Evolutionary conservation across 768 basidiomycete genomes (phyloP).

Genomic region (Inosperma sp.): DNA sequence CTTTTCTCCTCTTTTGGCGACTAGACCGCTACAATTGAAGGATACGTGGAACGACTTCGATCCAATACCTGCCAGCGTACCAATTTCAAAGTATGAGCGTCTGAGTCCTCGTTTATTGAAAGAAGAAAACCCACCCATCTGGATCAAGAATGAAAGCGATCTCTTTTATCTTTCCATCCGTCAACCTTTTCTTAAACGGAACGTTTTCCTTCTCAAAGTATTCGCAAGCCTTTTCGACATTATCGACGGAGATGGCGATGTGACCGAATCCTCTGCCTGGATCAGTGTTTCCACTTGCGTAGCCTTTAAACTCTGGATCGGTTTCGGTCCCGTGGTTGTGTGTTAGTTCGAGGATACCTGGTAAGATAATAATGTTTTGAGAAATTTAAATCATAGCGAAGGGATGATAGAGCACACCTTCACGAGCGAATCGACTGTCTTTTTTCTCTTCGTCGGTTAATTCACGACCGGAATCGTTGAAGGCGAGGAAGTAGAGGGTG

Average conservation of each 20-base stretch:
- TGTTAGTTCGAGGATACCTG: constrained; percentile 78
- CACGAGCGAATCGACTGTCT: constrained; percentile 49
- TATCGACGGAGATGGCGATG: constrained; percentile 79
- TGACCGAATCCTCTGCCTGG: constrained; percentile 82
- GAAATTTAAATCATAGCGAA: neutral
- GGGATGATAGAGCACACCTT: constrained; percentile 44
- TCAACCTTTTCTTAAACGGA: constrained; percentile 79
- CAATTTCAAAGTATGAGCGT: neutral
- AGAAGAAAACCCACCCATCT: constrained; percentile 52
- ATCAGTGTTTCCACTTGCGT: constrained; percentile 81
- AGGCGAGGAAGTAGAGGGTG: constrained; percentile 85
- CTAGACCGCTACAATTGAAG: neutral
- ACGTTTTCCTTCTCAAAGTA: constrained; percentile 80
- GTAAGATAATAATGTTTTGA: neutral
- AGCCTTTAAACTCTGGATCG: constrained; percentile 74
- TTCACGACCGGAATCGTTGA: constrained; percentile 52
- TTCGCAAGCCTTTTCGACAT: constrained; percentile 78
- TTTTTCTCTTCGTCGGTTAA: constrained; percentile 51
- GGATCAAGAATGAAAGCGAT: constrained; percentile 86
- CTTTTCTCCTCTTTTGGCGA: neutral
- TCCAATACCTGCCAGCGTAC: constrained; percentile 18
- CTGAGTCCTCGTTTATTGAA: neutral
- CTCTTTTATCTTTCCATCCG: constrained; percentile 80
- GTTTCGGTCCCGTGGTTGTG: constrained; percentile 89
- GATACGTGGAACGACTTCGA: constrained; percentile 15